Percentiles rank a stretch among this genome's conserved stretches.
These are phyloP conservation scores for Blastobotrys serpentis DNA, from an alignment of 1,139 yeast genomes.

Conservation along the genomic window DNA sequence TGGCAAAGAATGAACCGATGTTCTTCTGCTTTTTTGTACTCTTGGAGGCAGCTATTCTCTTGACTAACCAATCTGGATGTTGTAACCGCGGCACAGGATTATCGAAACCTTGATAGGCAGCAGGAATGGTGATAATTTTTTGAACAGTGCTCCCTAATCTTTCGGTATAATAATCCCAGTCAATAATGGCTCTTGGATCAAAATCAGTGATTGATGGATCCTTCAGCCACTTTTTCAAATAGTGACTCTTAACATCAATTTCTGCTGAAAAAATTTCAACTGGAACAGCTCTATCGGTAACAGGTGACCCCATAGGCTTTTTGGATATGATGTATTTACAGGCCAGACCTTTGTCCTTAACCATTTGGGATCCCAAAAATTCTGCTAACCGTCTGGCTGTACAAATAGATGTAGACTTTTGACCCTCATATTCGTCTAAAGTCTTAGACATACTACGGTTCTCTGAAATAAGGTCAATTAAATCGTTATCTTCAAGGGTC, in stretches of 20 bases:
- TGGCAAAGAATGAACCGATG: slow-evolving; percentile 56
- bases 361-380: slow-evolving; percentile 96
- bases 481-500: slow-evolving; percentile 89
- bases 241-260: slow-evolving; percentile 54
- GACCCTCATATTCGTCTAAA: slow-evolving; percentile 82
- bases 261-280: slow-evolving; percentile 94
- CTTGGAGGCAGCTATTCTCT: slow-evolving; percentile 55
- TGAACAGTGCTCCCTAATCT: slow-evolving; percentile 91
- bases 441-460: slow-evolving; percentile 94
- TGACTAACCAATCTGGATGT: slow-evolving; percentile 92
- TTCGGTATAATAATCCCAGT: slow-evolving; percentile 91
- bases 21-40: slow-evolving; percentile 74
- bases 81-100: slow-evolving; percentile 95
- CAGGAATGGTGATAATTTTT: slow-evolving; percentile 95
- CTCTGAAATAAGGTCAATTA: slow-evolving; percentile 92
- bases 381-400: slow-evolving; percentile 93
- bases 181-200: slow-evolving; percentile 86
- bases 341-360: slow-evolving; percentile 92
- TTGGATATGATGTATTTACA: slow-evolving; percentile 91
- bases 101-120: slow-evolving; percentile 84
- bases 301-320: slow-evolving; percentile 82
- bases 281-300: slow-evolving; percentile 95
- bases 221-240: slow-evolving; percentile 80
- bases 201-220: slow-evolving; percentile 77
- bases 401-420: slow-evolving; percentile 92